Percentiles rank a stretch among this genome's conserved stretches.
These are phyloP conservation scores for Huiozyma sinensis DNA, from an alignment of 805 yeast genomes.

Conservation along the genomic window DNA sequence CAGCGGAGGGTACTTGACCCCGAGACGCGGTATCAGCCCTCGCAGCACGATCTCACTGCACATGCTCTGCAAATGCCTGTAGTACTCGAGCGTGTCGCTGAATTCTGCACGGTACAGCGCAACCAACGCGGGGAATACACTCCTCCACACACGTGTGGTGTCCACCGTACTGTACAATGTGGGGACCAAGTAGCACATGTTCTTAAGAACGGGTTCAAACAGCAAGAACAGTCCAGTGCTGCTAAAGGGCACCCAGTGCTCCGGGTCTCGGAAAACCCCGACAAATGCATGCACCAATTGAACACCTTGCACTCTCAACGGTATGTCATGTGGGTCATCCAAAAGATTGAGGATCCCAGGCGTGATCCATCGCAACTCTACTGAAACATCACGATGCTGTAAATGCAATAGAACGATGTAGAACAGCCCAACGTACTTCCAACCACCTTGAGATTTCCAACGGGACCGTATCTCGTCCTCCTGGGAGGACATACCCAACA, in stretches of 20 bases:
- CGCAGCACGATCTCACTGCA: not conserved
- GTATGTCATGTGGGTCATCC: conserved; percentile 22
- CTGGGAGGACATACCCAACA: conserved; percentile 7
- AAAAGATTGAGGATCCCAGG: conserved; percentile 25
- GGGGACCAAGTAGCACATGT: conserved; percentile 22
- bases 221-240: conserved; percentile 19
- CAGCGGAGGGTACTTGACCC: conserved; percentile 17
- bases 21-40: conserved; percentile 13
- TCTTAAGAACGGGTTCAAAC: conserved; percentile 17
- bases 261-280: conserved; percentile 8
- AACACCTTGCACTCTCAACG: conserved; percentile 19
- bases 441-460: conserved; percentile 20
- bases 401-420: conserved; percentile 13
- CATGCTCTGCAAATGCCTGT: conserved; percentile 6
- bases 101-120: conserved; percentile 12
- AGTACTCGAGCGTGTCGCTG: not conserved
- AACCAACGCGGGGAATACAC: conserved; percentile 15
- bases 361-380: conserved; percentile 25
- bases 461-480: conserved; percentile 13
- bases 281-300: conserved; percentile 12
- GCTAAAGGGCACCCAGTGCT: conserved; percentile 15
- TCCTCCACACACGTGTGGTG: conserved; percentile 10
- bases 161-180: conserved; percentile 15
- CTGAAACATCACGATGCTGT: conserved; percentile 12
- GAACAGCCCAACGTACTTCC: conserved; percentile 18